Percentiles rank a stretch among this genome's conserved stretches.
phyloP scores from a whole-genome alignment of 208 protist genomes.

The Leptomonas pyrrhocoris region DNA sequence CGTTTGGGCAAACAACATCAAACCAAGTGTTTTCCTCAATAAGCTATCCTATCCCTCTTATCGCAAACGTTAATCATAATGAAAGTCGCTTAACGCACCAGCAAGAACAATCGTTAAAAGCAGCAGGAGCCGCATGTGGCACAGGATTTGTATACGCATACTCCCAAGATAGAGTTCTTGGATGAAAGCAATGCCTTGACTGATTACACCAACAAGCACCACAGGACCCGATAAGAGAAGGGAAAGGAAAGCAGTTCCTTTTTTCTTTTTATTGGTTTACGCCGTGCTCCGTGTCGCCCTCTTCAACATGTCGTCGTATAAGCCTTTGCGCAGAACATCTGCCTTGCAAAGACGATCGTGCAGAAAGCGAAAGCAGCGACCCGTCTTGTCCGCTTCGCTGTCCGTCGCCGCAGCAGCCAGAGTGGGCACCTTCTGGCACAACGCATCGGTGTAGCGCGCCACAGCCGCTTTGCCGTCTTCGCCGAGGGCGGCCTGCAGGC shows the following conservation, averaged over 20 bases:
- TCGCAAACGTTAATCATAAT: too few relatives aligned
- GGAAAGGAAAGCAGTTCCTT: neutral
- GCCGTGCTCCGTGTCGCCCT: neutral
- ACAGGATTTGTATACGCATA: too few relatives aligned
- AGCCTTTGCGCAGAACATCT: constrained; percentile 33
- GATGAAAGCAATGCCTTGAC: too few relatives aligned
- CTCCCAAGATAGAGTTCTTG: too few relatives aligned
- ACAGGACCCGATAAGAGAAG: neutral
- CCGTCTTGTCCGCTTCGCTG: neutral
- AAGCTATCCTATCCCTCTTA: too few relatives aligned
- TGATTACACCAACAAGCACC: too few relatives aligned
- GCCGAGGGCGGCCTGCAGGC: constrained; percentile 1
- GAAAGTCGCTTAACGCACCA: too few relatives aligned
- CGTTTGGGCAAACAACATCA: too few relatives aligned
- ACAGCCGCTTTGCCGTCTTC: neutral
- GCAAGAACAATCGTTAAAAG: constrained; percentile 12
- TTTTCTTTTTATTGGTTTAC: neutral
- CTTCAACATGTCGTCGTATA: constrained; percentile 43
- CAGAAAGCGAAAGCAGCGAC: constrained; percentile 26
- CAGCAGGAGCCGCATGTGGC: neutral
- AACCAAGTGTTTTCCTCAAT: too few relatives aligned
- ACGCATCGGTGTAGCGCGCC: constrained; percentile 1
- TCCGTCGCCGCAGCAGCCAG: neutral
- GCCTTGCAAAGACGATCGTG: constrained; percentile 30
- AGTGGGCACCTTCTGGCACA: constrained; percentile 19